Percentiles rank a stretch among this genome's conserved stretches.
These are phyloP conservation scores for Cyclotella atomus DNA, from an alignment of 108 stramenopile genomes.

Conservation along the genomic window DNA sequence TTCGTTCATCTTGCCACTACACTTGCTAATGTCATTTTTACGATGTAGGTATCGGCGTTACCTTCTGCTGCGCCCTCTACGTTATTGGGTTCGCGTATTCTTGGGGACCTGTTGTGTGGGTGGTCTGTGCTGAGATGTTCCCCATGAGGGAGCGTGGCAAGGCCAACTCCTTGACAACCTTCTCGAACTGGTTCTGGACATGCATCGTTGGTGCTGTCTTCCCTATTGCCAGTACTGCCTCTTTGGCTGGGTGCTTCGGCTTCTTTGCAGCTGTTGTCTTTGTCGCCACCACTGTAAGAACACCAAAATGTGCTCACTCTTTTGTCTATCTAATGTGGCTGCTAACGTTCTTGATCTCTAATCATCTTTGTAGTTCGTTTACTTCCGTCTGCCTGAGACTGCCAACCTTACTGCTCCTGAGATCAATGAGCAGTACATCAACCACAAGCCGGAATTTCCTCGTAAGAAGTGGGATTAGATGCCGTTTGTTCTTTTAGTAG, in stretches of 20 bases:
- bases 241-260: constrained; percentile 36
- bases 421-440: constrained; percentile 31
- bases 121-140: constrained; percentile 49
- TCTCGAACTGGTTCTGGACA: constrained; percentile 44
- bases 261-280: constrained; percentile 39
- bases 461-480: constrained; percentile 35
- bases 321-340: not conserved
- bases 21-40: too few relatives aligned
- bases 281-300: constrained; percentile 16
- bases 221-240: constrained; percentile 31
- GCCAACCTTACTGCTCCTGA: constrained; percentile 19
- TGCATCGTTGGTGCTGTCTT: constrained; percentile 30
- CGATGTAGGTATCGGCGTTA: constrained; percentile 28
- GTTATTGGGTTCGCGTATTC: constrained; percentile 47
- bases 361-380: constrained; percentile 18
- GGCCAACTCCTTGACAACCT: constrained; percentile 33
- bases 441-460: constrained; percentile 15
- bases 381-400: constrained; percentile 33
- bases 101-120: constrained; percentile 55
- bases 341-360: not conserved
- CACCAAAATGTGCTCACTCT: not conserved
- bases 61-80: constrained; percentile 27
- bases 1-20: too few relatives aligned
- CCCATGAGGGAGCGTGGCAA: constrained; percentile 53
- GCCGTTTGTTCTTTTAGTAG: too few relatives aligned